Evolutionary conservation across 2,329 filamentous ascomycete species (phyloP).

Genomic region (Ceratocystis albifundus): DNA sequence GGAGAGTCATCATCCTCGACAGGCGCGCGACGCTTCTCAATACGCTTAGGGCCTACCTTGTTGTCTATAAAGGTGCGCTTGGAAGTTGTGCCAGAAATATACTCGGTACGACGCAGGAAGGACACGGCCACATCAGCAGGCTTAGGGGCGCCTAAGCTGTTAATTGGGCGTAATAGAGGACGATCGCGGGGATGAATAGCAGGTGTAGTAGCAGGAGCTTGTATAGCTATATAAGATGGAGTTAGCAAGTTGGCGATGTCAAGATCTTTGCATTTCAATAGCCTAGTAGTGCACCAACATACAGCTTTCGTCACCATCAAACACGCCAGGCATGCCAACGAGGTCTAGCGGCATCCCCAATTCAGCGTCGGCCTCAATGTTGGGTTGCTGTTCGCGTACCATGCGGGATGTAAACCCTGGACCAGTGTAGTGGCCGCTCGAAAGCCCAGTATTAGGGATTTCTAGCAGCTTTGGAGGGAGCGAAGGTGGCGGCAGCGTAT

Average conservation of each 20-base stretch:
- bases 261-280: background rate
- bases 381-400: conserved; percentile 81
- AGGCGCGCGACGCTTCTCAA: conserved; percentile 38
- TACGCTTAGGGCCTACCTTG: conserved; percentile 17
- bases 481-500: conserved; percentile 86
- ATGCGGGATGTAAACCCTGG: conserved; percentile 82
- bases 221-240: conserved; percentile 51
- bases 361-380: conserved; percentile 95
- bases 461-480: conserved; percentile 94
- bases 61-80: conserved; percentile 27
- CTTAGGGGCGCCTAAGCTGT: conserved; percentile 74
- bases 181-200: conserved; percentile 73
- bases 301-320: conserved; percentile 92
- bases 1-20: conserved; percentile 51
- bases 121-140: conserved; percentile 67
- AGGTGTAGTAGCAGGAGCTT: conserved; percentile 60
- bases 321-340: conserved; percentile 86
- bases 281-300: conserved; percentile 30
- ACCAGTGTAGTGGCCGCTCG: conserved; percentile 77
- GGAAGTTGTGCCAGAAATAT: conserved; percentile 59
- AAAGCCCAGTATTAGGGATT: conserved; percentile 84
- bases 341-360: conserved; percentile 94
- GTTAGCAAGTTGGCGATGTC: background rate
- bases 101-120: conserved; percentile 91
- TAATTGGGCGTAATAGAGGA: conserved; percentile 68